Evolutionary conservation across 140 eudicot species (phyloP).

Genomic region (Senecio squalidus): DNA sequence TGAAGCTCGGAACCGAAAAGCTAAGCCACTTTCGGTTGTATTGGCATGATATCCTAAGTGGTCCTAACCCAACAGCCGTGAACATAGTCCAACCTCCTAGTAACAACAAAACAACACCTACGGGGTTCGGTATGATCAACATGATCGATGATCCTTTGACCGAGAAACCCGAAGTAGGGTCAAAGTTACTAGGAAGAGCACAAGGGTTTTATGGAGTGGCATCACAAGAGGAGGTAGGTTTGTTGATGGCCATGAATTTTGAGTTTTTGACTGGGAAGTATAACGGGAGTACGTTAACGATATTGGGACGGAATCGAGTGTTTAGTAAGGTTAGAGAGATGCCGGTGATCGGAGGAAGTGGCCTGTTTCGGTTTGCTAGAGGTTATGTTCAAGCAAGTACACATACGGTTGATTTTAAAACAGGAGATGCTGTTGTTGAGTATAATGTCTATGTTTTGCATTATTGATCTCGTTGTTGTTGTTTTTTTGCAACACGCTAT

Average conservation of each 20-base stretch:
- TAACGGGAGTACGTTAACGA: constrained; percentile 32
- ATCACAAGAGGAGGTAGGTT: constrained; percentile 22
- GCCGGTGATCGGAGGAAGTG: constrained; percentile 42
- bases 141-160: constrained; percentile 38
- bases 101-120: constrained; percentile 11
- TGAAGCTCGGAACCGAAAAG: constrained; percentile 25
- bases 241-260: constrained; percentile 39
- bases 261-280: constrained; percentile 29
- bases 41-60: constrained; percentile 30
- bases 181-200: constrained; percentile 36
- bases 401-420: constrained; percentile 14
- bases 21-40: constrained; percentile 39
- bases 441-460: constrained; percentile 36
- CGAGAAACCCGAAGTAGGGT: constrained; percentile 18
- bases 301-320: constrained; percentile 29
- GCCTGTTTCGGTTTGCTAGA: constrained; percentile 37
- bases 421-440: constrained; percentile 41
- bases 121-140: constrained; percentile 24
- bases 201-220: constrained; percentile 37
- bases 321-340: constrained; percentile 36
- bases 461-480: constrained; percentile 12
- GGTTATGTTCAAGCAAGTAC: constrained; percentile 45
- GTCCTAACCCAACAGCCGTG: constrained; percentile 21
- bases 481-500: background rate
- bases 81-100: constrained; percentile 18